Evolutionary conservation across 1,284 basidiomycete species (phyloP).

Genomic region (Malassezia vespertilionis): DNA sequence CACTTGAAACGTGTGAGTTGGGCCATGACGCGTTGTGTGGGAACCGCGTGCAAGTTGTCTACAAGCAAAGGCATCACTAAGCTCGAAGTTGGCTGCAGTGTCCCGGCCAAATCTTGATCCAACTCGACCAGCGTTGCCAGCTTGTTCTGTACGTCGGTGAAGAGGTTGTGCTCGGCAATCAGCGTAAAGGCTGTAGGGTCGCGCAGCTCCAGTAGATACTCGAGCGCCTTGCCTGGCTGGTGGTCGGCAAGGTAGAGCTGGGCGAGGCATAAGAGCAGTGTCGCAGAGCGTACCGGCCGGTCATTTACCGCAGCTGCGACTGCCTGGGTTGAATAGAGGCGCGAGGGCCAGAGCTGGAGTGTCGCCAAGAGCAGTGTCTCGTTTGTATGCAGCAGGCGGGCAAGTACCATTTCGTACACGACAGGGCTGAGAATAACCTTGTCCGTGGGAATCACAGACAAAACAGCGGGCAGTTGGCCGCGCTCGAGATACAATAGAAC

Average conservation of each 20-base stretch:
- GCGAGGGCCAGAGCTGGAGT: constrained; percentile 75
- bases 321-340: constrained; percentile 75
- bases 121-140: constrained; percentile 84
- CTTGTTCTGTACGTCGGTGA: constrained; percentile 87
- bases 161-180: constrained; percentile 84
- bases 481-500: constrained; percentile 82
- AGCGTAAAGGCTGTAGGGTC: constrained; percentile 85
- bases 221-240: constrained; percentile 84
- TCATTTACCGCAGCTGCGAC: constrained; percentile 78
- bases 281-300: constrained; percentile 55
- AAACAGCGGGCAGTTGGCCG: constrained; percentile 69
- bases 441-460: constrained; percentile 75
- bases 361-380: constrained; percentile 64
- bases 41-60: constrained; percentile 89
- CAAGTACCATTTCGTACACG: constrained; percentile 91
- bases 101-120: constrained; percentile 65
- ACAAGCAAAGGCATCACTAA: constrained; percentile 77
- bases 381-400: constrained; percentile 70
- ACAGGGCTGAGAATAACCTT: constrained; percentile 67
- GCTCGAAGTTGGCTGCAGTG: constrained; percentile 47
- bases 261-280: constrained; percentile 81
- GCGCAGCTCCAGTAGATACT: constrained; percentile 74
- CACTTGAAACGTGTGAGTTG: constrained; percentile 68
- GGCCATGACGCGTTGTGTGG: constrained; percentile 71
- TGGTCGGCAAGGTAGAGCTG: constrained; percentile 80